Evolutionary conservation across 306 rosid species (phyloP).

Genomic region (Astragalus glycyphyllos): DNA sequence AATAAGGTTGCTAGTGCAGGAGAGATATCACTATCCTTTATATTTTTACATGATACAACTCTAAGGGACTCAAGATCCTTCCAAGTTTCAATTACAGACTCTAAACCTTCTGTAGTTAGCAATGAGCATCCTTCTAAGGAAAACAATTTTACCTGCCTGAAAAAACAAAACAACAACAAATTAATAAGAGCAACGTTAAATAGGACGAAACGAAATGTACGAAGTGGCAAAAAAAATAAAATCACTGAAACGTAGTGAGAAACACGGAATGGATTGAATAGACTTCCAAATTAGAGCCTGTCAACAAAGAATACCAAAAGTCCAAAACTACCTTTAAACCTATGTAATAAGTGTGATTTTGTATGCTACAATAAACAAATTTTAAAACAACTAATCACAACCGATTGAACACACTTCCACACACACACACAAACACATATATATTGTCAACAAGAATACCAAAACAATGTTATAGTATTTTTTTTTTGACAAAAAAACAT

Average conservation of each 20-base stretch:
- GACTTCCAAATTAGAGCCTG: constrained; percentile 8
- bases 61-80: constrained; percentile 73
- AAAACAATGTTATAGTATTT: no score
- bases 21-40: constrained; percentile 73
- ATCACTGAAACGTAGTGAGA: no score
- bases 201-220: no score
- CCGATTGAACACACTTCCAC: no score
- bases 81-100: constrained; percentile 70
- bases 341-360: neutral
- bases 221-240: no score
- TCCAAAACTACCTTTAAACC: constrained; percentile 2
- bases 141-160: constrained; percentile 76
- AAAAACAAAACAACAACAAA: constrained; percentile 35
- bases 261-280: no score
- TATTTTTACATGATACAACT: constrained; percentile 78
- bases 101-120: constrained; percentile 79
- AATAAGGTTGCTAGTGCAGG: constrained; percentile 68
- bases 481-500: no score
- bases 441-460: no score
- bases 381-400: neutral
- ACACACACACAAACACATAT: no score
- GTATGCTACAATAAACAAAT: neutral
- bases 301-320: constrained; percentile 26
- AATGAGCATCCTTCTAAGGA: constrained; percentile 83
- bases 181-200: neutral